phyloP scores from a whole-genome alignment of 2,329 filamentous ascomycete species.

The Fusarium mexicanum region DNA sequence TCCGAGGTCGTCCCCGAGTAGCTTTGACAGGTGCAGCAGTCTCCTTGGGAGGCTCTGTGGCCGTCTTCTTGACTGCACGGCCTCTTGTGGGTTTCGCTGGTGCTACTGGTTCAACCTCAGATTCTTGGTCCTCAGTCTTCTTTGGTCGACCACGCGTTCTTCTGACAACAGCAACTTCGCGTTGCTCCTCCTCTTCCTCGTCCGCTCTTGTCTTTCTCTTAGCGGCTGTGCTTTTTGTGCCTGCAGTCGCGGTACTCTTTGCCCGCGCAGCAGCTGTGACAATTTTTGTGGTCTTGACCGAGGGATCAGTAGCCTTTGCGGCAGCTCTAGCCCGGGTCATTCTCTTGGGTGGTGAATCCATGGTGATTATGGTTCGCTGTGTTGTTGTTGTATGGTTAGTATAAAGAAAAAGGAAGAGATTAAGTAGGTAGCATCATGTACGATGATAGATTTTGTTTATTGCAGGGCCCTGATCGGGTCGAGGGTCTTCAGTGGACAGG shows the following conservation, averaged over 20 bases:
- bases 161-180: slow-evolving; percentile 48
- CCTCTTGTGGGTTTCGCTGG: slow-evolving; percentile 44
- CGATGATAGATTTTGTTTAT: slow-evolving; percentile 37
- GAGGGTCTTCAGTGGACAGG: slow-evolving; percentile 33
- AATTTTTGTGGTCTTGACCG: slow-evolving; percentile 55
- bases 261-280: slow-evolving; percentile 61
- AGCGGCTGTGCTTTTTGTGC: slow-evolving; percentile 49
- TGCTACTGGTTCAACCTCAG: slow-evolving; percentile 31
- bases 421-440: slow-evolving; percentile 41
- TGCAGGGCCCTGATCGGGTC: slow-evolving; percentile 7
- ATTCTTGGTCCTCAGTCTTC: slow-evolving; percentile 50
- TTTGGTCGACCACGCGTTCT: slow-evolving; percentile 54
- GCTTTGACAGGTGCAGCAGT: slow-evolving; percentile 45
- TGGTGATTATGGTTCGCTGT: slow-evolving; percentile 45
- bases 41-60: slow-evolving; percentile 37
- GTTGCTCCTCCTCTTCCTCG: slow-evolving; percentile 57
- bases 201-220: slow-evolving; percentile 65
- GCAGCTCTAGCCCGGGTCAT: slow-evolving; percentile 63
- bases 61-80: slow-evolving; percentile 43
- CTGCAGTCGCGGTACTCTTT: slow-evolving; percentile 50
- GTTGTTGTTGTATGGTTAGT: slow-evolving; percentile 37
- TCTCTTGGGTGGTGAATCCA: slow-evolving; percentile 70
- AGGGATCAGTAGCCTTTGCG: slow-evolving; percentile 52
- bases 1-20: slow-evolving; percentile 58
- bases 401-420: slow-evolving; percentile 29